Percentiles rank a stretch among this genome's conserved stretches.
Evolutionary conservation across 2,329 filamentous ascomycete species (phyloP).

Genomic region (Diaporthe velutina): DNA sequence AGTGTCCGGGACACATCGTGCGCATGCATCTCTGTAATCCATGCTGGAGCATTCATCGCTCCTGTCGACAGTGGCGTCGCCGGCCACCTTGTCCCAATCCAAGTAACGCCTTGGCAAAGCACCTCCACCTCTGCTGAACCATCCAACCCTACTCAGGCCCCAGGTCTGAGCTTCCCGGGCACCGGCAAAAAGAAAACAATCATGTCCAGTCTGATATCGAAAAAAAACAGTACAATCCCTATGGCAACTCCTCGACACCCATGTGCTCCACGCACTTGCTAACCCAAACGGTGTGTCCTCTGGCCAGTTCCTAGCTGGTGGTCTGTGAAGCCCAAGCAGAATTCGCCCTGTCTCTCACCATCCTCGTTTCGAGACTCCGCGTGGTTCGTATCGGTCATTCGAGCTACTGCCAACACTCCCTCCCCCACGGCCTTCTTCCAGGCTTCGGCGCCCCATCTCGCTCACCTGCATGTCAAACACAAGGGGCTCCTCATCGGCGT

Average conservation of each 20-base stretch:
- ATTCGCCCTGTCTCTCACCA: constrained; percentile 26
- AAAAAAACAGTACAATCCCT: not conserved
- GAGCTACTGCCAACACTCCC: constrained; percentile 38
- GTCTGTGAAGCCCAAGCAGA: not conserved
- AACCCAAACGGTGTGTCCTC: not conserved
- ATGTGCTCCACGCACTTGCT: constrained; percentile 3
- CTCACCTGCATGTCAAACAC: constrained; percentile 40
- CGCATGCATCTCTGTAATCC: not conserved
- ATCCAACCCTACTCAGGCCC: not conserved
- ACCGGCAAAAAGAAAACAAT: constrained; percentile 26
- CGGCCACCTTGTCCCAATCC: not conserved
- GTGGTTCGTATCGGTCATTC: constrained; percentile 37
- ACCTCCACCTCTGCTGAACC: constrained; percentile 1
- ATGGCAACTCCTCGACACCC: constrained; percentile 14
- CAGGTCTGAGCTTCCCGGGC: not conserved
- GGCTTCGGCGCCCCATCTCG: constrained; percentile 38
- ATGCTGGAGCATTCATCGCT: not conserved
- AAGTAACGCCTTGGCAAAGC: constrained; percentile 18
- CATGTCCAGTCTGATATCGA: constrained; percentile 36
- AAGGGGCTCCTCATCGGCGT: constrained; percentile 44
- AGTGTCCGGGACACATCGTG: not conserved
- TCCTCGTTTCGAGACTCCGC: constrained; percentile 36
- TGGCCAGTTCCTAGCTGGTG: not conserved
- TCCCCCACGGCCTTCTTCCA: constrained; percentile 39
- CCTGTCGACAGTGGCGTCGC: not conserved